phyloP scores from a whole-genome alignment of 1,284 basidiomycete genomes.

The Inonotus hispidus region DNA sequence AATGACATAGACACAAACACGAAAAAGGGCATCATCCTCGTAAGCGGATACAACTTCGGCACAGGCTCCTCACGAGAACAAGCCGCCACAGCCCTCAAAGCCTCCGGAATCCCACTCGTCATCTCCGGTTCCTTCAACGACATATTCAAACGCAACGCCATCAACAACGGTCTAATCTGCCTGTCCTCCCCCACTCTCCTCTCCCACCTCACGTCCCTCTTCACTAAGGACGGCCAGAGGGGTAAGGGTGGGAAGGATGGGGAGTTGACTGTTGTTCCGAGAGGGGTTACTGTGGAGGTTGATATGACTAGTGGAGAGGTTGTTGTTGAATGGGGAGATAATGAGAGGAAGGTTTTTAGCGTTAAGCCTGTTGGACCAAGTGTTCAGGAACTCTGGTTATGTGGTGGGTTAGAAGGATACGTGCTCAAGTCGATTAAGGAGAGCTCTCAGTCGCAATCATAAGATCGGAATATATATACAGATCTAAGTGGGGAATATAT shows the following conservation, averaged over 20 bases:
- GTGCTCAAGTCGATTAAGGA: conserved; percentile 65
- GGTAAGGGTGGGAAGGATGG: conserved; percentile 74
- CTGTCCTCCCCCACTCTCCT: conserved; percentile 90
- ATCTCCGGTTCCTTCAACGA: conserved; percentile 97
- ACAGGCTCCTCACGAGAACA: conserved; percentile 99
- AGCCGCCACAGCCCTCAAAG: conserved; percentile 94
- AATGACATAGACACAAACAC: conserved; percentile 24
- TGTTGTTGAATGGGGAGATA: conserved; percentile 41
- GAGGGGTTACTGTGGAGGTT: conserved; percentile 54
- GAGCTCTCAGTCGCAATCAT: conserved; percentile 20
- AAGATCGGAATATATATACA: not conserved
- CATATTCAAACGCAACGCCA: conserved; percentile 98
- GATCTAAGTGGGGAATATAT: not conserved
- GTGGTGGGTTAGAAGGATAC: conserved; percentile 75
- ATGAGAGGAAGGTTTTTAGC: conserved; percentile 51
- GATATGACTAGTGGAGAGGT: conserved; percentile 68
- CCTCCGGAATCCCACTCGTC: conserved; percentile 90
- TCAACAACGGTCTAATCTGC: conserved; percentile 98
- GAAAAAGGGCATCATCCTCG: conserved; percentile 69
- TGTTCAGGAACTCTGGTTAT: conserved; percentile 90
- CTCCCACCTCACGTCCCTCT: conserved; percentile 72
- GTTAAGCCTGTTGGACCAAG: conserved; percentile 80
- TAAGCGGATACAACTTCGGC: conserved; percentile 97
- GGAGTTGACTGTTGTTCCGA: conserved; percentile 76
- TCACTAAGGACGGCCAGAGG: conserved; percentile 68